phyloP scores from a whole-genome alignment of 2,329 filamentous ascomycete species.

The Aspergillus sojae region DNA sequence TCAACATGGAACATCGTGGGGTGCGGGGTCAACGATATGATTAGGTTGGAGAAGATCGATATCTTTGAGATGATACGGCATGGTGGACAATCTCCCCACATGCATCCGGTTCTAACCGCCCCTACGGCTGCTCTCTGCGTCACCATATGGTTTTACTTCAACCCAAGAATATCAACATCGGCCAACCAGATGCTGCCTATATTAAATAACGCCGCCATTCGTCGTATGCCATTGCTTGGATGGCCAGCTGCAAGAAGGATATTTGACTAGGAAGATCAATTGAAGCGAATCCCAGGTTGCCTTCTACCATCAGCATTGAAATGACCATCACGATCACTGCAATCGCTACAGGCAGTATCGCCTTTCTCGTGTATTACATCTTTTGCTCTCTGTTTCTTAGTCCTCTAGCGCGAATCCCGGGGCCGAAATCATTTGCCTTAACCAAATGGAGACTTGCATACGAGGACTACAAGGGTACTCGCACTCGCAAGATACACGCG shows the following conservation, averaged over 20 bases:
- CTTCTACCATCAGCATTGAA: background rate
- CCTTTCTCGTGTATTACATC: background rate
- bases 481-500: conserved; percentile 45
- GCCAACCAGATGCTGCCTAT: background rate
- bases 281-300: background rate
- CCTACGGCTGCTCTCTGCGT: background rate
- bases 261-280: background rate
- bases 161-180: background rate
- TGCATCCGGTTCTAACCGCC: background rate
- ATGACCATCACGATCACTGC: background rate
- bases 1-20: background rate
- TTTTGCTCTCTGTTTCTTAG: background rate
- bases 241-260: background rate
- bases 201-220: background rate
- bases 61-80: background rate
- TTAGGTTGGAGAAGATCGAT: background rate
- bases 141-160: background rate
- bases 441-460: conserved; percentile 51
- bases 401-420: conserved; percentile 25
- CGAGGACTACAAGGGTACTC: conserved; percentile 48
- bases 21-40: background rate
- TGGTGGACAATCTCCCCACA: background rate
- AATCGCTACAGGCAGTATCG: background rate
- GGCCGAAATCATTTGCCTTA: conserved; percentile 43
- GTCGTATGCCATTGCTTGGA: background rate